A percentile compares a stretch with the other conserved stretches of the same genome.
Conservation (phyloP, 1,284 basidiomycete genomes). For the Ganoderma multipileum region DNA sequence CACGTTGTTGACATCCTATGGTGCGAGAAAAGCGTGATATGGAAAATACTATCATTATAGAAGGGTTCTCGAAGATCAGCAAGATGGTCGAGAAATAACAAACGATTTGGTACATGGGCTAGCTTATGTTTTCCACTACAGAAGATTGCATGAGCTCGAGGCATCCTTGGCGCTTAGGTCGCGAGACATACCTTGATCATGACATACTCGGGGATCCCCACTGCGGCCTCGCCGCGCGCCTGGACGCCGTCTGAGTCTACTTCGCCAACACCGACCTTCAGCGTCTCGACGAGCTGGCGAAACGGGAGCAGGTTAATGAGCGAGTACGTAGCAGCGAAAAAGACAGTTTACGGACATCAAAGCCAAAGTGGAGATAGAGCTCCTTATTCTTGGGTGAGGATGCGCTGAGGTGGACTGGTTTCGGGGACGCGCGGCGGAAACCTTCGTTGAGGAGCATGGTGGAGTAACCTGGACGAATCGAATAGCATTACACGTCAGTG, state of each 20-base stretch:
- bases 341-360: not conserved
- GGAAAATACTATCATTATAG: too few relatives aligned
- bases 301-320: not conserved
- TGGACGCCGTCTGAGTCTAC: not conserved
- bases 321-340: not conserved
- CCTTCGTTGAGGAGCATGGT: conserved; percentile 2
- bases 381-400: conserved; percentile 1
- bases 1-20: too few relatives aligned
- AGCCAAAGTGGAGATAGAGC: not conserved
- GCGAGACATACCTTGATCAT: conserved; percentile 5
- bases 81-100: too few relatives aligned
- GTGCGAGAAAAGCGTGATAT: too few relatives aligned
- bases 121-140: not conserved
- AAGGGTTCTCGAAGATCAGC: too few relatives aligned
- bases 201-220: not conserved
- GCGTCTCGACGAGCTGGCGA: not conserved
- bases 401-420: not conserved
- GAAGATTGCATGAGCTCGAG: not conserved
- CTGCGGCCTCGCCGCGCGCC: not conserved
- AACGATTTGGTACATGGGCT: too few relatives aligned
- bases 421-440: not conserved
- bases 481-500: not conserved
- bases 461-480: not conserved
- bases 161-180: too few relatives aligned
- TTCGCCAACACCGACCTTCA: conserved; percentile 1